These are phyloP conservation scores for Anthracocystis walkeri DNA, from an alignment of 1,284 basidiomycete species.

Conservation along the genomic window DNA sequence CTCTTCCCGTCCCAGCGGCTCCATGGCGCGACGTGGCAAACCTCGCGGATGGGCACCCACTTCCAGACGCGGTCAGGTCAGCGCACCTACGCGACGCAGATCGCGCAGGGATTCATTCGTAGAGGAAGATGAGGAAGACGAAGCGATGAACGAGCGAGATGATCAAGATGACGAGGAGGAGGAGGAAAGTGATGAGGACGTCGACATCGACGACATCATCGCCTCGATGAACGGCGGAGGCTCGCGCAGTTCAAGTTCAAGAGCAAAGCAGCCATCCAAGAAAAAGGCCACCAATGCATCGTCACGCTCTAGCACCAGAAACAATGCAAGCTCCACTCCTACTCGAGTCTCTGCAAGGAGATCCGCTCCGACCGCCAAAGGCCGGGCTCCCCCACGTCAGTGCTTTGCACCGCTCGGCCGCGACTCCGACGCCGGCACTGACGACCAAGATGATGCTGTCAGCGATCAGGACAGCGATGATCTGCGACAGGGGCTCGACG, in stretches of 20 bases:
- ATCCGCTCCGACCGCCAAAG: neutral
- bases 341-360: neutral
- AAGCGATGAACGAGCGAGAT: neutral
- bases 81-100: neutral
- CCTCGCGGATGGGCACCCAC: neutral
- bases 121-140: conserved; percentile 11
- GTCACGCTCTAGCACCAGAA: neutral
- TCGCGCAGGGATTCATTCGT: conserved; percentile 7
- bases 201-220: conserved; percentile 37
- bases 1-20: neutral
- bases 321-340: neutral
- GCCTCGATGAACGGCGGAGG: conserved; percentile 31
- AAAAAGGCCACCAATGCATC: neutral
- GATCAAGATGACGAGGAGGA: conserved; percentile 18
- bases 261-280: neutral
- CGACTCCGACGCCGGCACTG: conserved; percentile 10
- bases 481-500: conserved; percentile 16
- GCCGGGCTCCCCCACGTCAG: conserved; percentile 11
- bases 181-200: conserved; percentile 12
- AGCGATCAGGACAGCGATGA: conserved; percentile 7
- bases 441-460: conserved; percentile 18
- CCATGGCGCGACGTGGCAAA: conserved; percentile 4
- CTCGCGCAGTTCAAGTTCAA: conserved; percentile 2
- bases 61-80: neutral
- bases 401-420: conserved; percentile 9